phyloP scores from a whole-genome alignment of 306 rosid species.

The Dryas alaskensis region DNA sequence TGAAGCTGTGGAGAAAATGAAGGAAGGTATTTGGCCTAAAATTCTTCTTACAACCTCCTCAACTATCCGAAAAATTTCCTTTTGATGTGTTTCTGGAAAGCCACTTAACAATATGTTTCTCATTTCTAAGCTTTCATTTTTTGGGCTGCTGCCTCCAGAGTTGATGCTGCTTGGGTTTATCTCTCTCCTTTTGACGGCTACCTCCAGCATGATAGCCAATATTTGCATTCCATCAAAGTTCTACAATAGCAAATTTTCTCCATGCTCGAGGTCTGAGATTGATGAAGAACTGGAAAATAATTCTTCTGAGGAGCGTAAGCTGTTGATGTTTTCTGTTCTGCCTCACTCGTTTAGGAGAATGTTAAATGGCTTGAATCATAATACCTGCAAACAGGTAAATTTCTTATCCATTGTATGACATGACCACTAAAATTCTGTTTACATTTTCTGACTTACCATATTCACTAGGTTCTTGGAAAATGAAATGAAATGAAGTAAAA shows the following conservation, averaged over 20 bases:
- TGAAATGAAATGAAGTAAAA: background rate
- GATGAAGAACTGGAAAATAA: conserved; percentile 52
- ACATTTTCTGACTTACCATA: background rate
- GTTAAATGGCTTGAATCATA: conserved; percentile 46
- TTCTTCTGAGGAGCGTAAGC: conserved; percentile 53
- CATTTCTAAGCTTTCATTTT: conserved; percentile 6
- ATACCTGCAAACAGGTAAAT: conserved; percentile 71
- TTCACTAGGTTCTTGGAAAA: conserved; percentile 7
- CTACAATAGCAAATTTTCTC: conserved; percentile 70
- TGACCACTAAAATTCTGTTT: background rate
- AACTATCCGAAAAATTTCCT: background rate
- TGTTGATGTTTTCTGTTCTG: conserved; percentile 47
- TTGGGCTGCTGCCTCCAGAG: conserved; percentile 55
- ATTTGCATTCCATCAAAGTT: conserved; percentile 89
- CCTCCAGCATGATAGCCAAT: conserved; percentile 80
- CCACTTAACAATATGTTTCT: background rate
- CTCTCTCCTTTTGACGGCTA: conserved; percentile 92
- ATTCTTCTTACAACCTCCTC: conserved; percentile 12
- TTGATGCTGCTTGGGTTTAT: conserved; percentile 98
- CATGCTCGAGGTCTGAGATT: conserved; percentile 73
- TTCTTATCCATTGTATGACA: background rate
- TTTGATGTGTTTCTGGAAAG: conserved; percentile 10
- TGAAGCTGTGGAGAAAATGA: conserved; percentile 97
- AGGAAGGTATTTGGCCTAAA: conserved; percentile 63
- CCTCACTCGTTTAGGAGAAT: conserved; percentile 55